phyloP scores from a whole-genome alignment of 2,329 filamentous ascomycete genomes.

The Colletotrichum sp. region DNA sequence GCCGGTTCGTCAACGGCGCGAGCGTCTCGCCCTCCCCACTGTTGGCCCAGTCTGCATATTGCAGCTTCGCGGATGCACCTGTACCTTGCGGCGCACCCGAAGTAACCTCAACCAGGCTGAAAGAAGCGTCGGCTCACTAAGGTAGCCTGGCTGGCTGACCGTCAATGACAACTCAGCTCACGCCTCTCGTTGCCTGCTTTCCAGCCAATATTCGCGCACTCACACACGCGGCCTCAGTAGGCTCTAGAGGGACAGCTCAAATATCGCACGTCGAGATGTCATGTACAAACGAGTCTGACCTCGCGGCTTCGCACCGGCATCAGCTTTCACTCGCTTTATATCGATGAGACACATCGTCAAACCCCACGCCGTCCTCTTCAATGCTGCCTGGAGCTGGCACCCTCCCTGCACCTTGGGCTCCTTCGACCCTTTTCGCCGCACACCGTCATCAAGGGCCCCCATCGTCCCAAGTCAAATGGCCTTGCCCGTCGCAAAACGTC shows the following conservation, averaged over 20 bases:
- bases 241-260: not conserved
- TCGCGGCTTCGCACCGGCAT: not conserved
- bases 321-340: not conserved
- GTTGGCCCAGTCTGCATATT: not conserved
- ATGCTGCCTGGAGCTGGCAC: constrained; percentile 12
- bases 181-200: not conserved
- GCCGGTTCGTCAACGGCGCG: not conserved
- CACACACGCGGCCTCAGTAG: not conserved
- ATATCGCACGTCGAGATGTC: not conserved
- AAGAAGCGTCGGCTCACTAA: not conserved
- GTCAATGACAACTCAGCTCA: not conserved
- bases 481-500: not conserved
- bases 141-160: not conserved
- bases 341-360: constrained; percentile 7
- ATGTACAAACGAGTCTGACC: not conserved
- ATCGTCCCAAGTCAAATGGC: not conserved
- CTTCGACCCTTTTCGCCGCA: not conserved
- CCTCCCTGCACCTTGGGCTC: not conserved
- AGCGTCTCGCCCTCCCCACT: not conserved
- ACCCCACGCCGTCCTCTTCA: not conserved
- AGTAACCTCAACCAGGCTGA: not conserved
- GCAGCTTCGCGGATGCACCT: not conserved
- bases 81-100: constrained; percentile 1
- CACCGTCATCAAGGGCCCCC: not conserved
- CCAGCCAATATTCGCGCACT: not conserved